Base-by-base conservation (phyloP, 2,329 filamentous ascomycete genomes). In the Samsoniella hepiali region DNA sequence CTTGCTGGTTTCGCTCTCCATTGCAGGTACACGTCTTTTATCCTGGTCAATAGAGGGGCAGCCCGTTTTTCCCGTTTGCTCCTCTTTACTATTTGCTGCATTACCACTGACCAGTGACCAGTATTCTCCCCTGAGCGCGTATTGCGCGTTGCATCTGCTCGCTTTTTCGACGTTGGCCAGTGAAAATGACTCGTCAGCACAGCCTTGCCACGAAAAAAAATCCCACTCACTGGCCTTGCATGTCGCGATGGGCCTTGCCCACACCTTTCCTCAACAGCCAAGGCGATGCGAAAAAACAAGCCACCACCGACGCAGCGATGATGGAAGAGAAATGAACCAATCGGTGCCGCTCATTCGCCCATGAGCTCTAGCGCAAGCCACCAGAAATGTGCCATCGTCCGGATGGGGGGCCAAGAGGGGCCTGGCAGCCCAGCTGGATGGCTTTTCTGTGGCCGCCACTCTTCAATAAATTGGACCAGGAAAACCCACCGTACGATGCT, bases 281-380 rank as follows among this genome's bases (percentile, higher is more conserved):
- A 57, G 38, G 29, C 54, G 54, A 57, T 57, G 55, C 29, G 54
- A 45, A 17, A 45, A 45, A 45, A n/a, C 44, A 57, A 57, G 40
- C 55, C 55, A 57, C 55, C 40, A 57, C 54, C 38, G n/a, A 57
- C 55, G 55, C 29, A 57, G 40, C 34, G 10, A 54, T 54, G 58
- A 61, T 53, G 58, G 11, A 17, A 17, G 22, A 6, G 10, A n/a
- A 55, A 11, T 40, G 31, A 62, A 32, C 59, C 59, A 62, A 62
- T 62, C 59, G 51, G 40, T 47, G 38, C 51, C 11, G 40, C 51
- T 40, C 38, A 62, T 62, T 62, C 51, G 59, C 31, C 15, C 59
- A 62, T 62, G 59, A 47, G 51, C 50, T 55, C 58, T 45, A 60
- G 58, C 31, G 50, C 40, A 15, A 29, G 59, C 59, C 50, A 56